Evolutionary conservation across 2,329 filamentous ascomycete genomes (phyloP).

Genomic region (Phoma sp.): DNA sequence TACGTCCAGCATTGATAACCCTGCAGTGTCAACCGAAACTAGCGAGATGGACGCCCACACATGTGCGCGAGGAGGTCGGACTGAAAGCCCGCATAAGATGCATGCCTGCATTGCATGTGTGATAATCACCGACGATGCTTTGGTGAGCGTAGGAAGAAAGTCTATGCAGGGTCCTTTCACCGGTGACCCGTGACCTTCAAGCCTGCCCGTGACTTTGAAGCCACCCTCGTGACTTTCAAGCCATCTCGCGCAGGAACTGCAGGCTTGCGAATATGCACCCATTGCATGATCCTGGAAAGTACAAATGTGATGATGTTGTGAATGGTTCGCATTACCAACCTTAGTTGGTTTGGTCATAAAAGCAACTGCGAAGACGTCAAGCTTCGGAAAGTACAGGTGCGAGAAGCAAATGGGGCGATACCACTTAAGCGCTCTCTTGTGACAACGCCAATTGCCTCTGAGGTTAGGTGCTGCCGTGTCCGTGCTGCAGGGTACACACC

Average conservation of each 20-base stretch:
- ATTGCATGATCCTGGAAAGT: too few species aligned
- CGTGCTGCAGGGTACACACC: background rate
- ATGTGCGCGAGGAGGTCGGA: too few species aligned
- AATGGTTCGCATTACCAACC: too few species aligned
- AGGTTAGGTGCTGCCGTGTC: background rate
- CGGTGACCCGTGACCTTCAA: too few species aligned
- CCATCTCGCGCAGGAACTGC: background rate
- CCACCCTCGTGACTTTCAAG: background rate
- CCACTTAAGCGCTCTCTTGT: background rate
- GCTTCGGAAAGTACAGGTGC: too few species aligned
- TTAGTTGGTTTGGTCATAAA: too few species aligned
- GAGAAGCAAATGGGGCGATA: too few species aligned
- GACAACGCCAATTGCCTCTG: background rate
- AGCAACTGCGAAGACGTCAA: too few species aligned
- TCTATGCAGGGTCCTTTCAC: conserved; percentile 11
- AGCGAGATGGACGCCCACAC: too few species aligned
- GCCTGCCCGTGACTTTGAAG: background rate
- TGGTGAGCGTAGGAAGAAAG: background rate
- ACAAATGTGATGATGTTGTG: too few species aligned
- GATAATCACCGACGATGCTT: background rate
- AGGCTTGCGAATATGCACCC: background rate
- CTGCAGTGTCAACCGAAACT: too few species aligned
- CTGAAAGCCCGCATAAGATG: background rate
- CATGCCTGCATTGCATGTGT: background rate
- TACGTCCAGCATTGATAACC: background rate